Percentiles rank a stretch among this genome's conserved stretches.
Conservation (phyloP, 495 filamentous ascomycete species). For the Penicillium steckii region DNA sequence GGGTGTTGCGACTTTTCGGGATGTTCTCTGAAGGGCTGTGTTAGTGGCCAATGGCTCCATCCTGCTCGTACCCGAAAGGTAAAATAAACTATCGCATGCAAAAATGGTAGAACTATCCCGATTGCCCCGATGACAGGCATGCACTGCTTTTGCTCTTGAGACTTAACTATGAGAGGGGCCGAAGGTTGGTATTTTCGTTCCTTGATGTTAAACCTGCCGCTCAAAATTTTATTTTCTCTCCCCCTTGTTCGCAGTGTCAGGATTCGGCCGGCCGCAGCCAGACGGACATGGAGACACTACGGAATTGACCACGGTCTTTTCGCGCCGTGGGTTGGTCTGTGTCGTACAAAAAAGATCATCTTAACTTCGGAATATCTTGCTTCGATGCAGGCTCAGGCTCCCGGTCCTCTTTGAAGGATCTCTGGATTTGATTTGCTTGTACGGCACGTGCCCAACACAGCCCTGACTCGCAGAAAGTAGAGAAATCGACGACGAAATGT, state of each 20-base stretch:
- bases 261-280: constrained; percentile 23
- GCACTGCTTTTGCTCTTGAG: not conserved
- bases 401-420: not conserved
- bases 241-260: too few relatives aligned
- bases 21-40: constrained; percentile 2
- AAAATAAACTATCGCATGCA: constrained; percentile 4
- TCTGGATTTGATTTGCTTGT: constrained; percentile 2
- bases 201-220: not conserved
- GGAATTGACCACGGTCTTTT: constrained; percentile 13
- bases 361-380: not conserved
- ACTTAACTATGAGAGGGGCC: too few relatives aligned
- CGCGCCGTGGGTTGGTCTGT: not conserved
- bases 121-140: constrained; percentile 4
- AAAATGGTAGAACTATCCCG: constrained; percentile 6
- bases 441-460: constrained; percentile 21
- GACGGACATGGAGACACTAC: constrained; percentile 12
- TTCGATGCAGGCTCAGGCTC: not conserved
- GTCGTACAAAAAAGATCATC: constrained; percentile 12
- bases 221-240: not conserved
- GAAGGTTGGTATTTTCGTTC: not conserved
- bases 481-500: not conserved
- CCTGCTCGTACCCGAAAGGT: constrained; percentile 5
- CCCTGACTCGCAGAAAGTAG: constrained; percentile 5
- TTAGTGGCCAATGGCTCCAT: constrained; percentile 10
- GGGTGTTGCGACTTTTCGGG: constrained; percentile 3